Evolutionary conservation across 768 basidiomycete genomes (phyloP), one percentile per base, ranked within the genome.

Genomic region (Xerocomus brunneocitrinus): DNA sequence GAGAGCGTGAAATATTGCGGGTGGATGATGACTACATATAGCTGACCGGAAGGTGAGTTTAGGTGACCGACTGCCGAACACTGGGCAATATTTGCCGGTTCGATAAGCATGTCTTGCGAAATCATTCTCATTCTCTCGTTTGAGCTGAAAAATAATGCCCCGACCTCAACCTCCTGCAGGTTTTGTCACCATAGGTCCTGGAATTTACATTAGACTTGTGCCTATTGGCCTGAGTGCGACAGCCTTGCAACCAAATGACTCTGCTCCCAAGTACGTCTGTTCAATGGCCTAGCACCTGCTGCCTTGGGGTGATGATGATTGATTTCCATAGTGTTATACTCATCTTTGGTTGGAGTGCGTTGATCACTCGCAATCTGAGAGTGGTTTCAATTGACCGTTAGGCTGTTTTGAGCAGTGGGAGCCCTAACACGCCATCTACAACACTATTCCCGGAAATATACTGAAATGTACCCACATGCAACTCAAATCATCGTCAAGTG

Each of bases 261-360:
- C 58, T 27, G 36, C 47, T 1, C 66, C 66, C 19, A n/a, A n/a
- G 19, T 52, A 58, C 54, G 67, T 67, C 54, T 14, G 67, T 56
- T 30, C 32, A 8, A 43, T 38, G 16, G 3, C 5, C 8, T 8
- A 25, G 24, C 9, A 13, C 9, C 0, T 27, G 9, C 19, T 28
- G 6, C 13, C 22, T 42, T 40, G 40, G 14, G 30, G 5, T 8
- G 13, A 19, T 55, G 24, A 65, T 38, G 8, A 4, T 50, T 3
- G 0, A 9, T 44, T 34, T 38, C 19, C 24, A 7, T 41, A 67
- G 66, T 10, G 56, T 69, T 8, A 69, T 67, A 42, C 61, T 67
- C 14, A 59, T 67, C 14, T 67, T 67, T 19, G 67, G 66, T 24
- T 67, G 67, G 66, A 63, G 66, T 67, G 38, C 28, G 66, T 56